These are phyloP conservation scores for Senna tora DNA, from an alignment of 306 rosid species.

Conservation along the genomic window DNA sequence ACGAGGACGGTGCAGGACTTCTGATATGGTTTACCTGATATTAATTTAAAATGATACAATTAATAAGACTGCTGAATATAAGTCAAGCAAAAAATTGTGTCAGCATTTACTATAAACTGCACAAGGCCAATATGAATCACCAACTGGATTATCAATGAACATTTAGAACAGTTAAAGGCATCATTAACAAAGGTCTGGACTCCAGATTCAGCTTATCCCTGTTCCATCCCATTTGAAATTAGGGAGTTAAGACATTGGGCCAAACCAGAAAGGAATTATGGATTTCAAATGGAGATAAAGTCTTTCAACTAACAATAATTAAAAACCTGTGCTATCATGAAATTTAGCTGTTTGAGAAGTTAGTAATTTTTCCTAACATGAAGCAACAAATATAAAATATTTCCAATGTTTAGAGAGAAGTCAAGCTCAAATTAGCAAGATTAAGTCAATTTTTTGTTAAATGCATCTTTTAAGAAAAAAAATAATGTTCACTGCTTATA, in stretches of 20 bases:
- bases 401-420: background rate
- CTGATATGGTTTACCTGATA: conserved; percentile 73
- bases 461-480: conserved; percentile 30
- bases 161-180: conserved; percentile 13
- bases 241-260: conserved; percentile 9
- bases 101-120: conserved; percentile 30
- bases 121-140: conserved; percentile 21
- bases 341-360: background rate
- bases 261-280: conserved; percentile 6
- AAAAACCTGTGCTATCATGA: background rate
- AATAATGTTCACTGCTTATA: background rate
- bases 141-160: conserved; percentile 14
- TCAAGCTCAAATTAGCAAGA: conserved; percentile 16
- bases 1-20: conserved; percentile 63
- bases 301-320: background rate
- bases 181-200: conserved; percentile 20
- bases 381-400: background rate
- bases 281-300: background rate
- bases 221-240: conserved; percentile 24
- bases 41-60: conserved; percentile 37
- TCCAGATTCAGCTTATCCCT: conserved; percentile 8
- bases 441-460: conserved; percentile 15
- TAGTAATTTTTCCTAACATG: background rate
- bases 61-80: background rate
- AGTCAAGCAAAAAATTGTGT: conserved; percentile 20